These are phyloP conservation scores for Didymella keratinophila DNA, from an alignment of 2,329 filamentous ascomycete genomes.

Conservation along the genomic window DNA sequence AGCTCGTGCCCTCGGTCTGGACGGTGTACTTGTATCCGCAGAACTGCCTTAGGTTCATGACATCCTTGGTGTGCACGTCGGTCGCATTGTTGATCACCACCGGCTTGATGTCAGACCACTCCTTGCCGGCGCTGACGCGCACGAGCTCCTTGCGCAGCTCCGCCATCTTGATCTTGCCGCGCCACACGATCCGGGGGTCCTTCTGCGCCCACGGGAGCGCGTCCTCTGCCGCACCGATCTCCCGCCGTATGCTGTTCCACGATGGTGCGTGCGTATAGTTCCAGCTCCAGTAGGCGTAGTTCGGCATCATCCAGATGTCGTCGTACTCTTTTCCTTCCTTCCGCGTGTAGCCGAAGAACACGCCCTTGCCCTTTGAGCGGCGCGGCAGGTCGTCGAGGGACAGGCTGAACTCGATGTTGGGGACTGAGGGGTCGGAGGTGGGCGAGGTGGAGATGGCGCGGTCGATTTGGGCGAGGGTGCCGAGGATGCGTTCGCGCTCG, in stretches of 20 bases:
- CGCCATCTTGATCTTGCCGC: slow-evolving; percentile 47
- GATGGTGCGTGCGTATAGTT: slow-evolving; percentile 47
- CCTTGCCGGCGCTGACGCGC: slow-evolving; percentile 38
- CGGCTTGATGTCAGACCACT: slow-evolving; percentile 45
- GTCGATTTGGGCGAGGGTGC: slow-evolving; percentile 46
- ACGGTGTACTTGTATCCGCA: slow-evolving; percentile 61
- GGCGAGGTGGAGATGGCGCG: slow-evolving; percentile 40
- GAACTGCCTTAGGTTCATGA: slow-evolving; percentile 46
- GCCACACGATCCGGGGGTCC: slow-evolving; percentile 43
- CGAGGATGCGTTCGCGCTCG: slow-evolving; percentile 46
- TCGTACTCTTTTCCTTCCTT: slow-evolving; percentile 39
- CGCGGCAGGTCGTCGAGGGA: slow-evolving; percentile 45
- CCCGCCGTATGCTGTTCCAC: slow-evolving; percentile 45
- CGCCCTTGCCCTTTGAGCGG: slow-evolving; percentile 37
- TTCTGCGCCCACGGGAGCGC: slow-evolving; percentile 41
- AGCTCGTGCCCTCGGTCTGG: slow-evolving; percentile 63
- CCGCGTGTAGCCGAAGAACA: slow-evolving; percentile 44
- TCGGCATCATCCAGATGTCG: slow-evolving; percentile 48
- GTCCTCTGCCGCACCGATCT: slow-evolving; percentile 36
- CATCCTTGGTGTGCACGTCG: slow-evolving; percentile 43
- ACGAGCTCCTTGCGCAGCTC: slow-evolving; percentile 40
- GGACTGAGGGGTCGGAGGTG: slow-evolving; percentile 36
- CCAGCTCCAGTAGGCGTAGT: slow-evolving; percentile 48
- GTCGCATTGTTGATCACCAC: slow-evolving; percentile 45
- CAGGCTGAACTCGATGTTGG: slow-evolving; percentile 45